Evolutionary conservation across 164 flowering plant genomes (phyloP), one percentile per base, ranked within the genome.

Genomic region (Echeveria elegans): DNA sequence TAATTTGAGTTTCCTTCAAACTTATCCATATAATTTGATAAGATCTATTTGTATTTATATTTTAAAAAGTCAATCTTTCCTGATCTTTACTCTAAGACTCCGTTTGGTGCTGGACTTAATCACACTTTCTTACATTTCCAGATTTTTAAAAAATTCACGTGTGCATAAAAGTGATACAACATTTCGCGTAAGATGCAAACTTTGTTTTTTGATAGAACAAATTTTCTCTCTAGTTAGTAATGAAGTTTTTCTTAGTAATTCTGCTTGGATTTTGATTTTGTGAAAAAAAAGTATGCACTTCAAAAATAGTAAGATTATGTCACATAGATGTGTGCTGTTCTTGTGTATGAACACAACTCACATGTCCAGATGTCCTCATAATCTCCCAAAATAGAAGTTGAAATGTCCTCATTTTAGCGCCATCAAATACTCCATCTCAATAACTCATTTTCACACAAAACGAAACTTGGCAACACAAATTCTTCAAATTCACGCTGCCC

Each of bases 351-450:
- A n/a, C 16, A 16, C 48, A 43, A 16, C 48, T 43, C 48, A 43
- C 10, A 16, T n/a, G n/a, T n/a, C 19, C 48, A n/a, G n/a, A n/a
- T n/a, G n/a, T 34, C 37, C 7, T 34, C 37, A 34, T 34, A 34
- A 3, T 15, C 26, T 19, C 61, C 61, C 18, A 56, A 26, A 56
- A 11, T 10, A 56, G 18, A 56, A 56, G 32, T 4, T 28, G 19
- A 26, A 26, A 56, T 56, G 61, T 56, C 61, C 34, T 56, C 61
- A 56, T 56, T 56, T 56, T 56, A 56, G 28, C 61, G 32, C 6
- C 61, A 56, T 29, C 61, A 2, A 56, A 56, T 2, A 4, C 32
- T 18, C 23, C 15, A 43, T 26, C 6, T 56, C 19, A 56, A 14
- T 4, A n/a, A 26, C 61, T 8, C 24, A 23, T 50, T 50, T 10